Evolutionary conservation across 768 basidiomycete genomes (phyloP), one percentile per base, ranked within the genome.

Genomic region (Rhizopogon salebrosus): DNA sequence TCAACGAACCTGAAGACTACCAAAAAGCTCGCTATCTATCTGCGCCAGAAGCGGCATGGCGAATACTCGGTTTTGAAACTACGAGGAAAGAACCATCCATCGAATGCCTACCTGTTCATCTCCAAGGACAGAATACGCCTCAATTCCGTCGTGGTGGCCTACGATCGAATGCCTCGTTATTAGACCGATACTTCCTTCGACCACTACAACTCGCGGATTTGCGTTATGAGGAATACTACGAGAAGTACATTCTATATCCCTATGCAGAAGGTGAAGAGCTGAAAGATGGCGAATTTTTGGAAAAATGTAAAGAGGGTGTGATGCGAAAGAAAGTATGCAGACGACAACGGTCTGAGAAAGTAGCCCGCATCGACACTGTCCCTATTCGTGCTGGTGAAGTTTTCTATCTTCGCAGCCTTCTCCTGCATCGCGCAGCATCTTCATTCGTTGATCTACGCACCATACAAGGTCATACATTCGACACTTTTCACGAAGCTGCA

Each of bases 1-100:
- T 70, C 9, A 62, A 73, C 45, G 70, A 75, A 42, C 71, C 74
- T 36, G 62, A 68, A 23, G 70, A 74, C 4, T 72, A 56, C 26
- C 66, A 65, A 65, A 62, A 64, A n/a, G 71, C 54, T 0, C 58
- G 66, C 0, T 73, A 74, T 51, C 60, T 75, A 0, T 70, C 69
- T 4, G 66, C 69, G 1, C 62, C 62, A 4, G 70, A 76, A 55
- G 72, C 70, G 1, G 58, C 63, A 3, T 74, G 73, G 74, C 52
- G 69, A 2, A 72, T 73, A 26, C 42, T 72, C 0, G 70, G 70
- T 0, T 74, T 63, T 51, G 58, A 68, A 22, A 62, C 75, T 34
- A 64, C 68, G 0, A 36, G 55, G 7, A 73, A 73, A 45, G 51
- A 59, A 0, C 74, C 74, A 18, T 55, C 62, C 1, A 70, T 76